Base-by-base conservation (phyloP, 345 rosid species). In the Eucalyptus erythrocorys region DNA sequence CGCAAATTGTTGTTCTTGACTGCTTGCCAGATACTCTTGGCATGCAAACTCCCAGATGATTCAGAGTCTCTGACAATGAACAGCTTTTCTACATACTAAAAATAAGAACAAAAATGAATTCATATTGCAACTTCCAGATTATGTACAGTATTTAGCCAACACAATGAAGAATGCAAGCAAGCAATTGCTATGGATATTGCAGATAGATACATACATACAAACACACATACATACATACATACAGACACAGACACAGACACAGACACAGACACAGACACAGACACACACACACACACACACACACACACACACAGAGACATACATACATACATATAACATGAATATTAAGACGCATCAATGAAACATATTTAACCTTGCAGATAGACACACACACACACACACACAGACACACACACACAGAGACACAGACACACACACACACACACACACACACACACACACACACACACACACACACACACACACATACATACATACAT, bases 81-180 rank as follows among this genome's bases (percentile, higher is more conserved):
- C 53, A 66, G 89, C 93, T 95, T 97, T 88, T 95, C 96, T 89
- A 94, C 93, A 92, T 97, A 97, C 99, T 97, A 90, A 45, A 90
- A 71, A 89, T 86, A 40, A 76, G 42, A 76, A 40, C 84, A 40
- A 40, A 76, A 40, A 21, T 76, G 30, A 76, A 76, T 76, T 76
- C 45, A 76, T 40, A 21, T 40, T 21, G 84, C 84, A 17, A 40
- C 45, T 76, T 76, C 30, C 47, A 40, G 47, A 40, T 21, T 3
- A 76, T 37, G 30, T 40, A 37, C 30, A 40, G 45, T 40, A 40
- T 76, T 76, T 21, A 21, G 47, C 47, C 15, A 76, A 76, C 84
- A 11, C 47, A 37, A 76, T 22, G 9, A 40, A 76, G 42, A 47
- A 76, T 76, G 82, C 47, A 21, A 40, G 82, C 47, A 76, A 40